Evolutionary conservation across 805 yeast species (phyloP), one percentile per base, ranked within the genome.

Genomic region (Ogataea corticis): DNA sequence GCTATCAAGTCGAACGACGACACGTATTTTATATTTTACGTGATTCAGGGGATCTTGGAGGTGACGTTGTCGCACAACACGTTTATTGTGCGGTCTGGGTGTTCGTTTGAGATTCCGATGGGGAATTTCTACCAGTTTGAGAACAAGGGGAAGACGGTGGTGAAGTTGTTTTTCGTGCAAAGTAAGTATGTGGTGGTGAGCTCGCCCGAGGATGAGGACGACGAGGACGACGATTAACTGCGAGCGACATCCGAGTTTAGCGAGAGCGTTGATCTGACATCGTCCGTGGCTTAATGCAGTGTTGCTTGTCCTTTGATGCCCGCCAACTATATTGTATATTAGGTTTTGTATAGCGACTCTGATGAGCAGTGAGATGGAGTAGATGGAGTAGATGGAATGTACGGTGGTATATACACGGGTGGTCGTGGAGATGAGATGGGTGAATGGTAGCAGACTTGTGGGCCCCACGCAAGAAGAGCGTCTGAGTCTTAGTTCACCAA

Each of bases 101-200:
- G 96, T 42, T 78, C 92, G 4, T 83, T 90, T 56, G 87, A 85
- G 56, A 75, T 91, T 5, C 97, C 97, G 1, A 77, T 85, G 68
- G 85, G 83, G 4, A 87, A 86, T 59, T 73, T 75, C 34, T 89
- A 87, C 63, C 79, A 85, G 14, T 75, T 90, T 51, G 74, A 73
- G 38, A 87, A 87, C 58, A 73, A 71, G 33, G 85, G 90, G 0
- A 67, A 71, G 27, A 70, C 67, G 14, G 73, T 72, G 28, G 89
- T 85, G 0, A 74, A 77, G 44, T 56, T 90, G 58, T 88, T 86
- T 62, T 89, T 87, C 58, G 90, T 86, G 1, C 96, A 89, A 59
- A 75, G 83, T 4, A 76, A 73, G 42, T 70, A 69, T 48, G 68
- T 69, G 27, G 62, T 60, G n/a, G 56, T 66, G 16, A 58, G 62